Base-by-base conservation (phyloP, 257 asterid species). In the Parsonsia alboflavescens region DNA sequence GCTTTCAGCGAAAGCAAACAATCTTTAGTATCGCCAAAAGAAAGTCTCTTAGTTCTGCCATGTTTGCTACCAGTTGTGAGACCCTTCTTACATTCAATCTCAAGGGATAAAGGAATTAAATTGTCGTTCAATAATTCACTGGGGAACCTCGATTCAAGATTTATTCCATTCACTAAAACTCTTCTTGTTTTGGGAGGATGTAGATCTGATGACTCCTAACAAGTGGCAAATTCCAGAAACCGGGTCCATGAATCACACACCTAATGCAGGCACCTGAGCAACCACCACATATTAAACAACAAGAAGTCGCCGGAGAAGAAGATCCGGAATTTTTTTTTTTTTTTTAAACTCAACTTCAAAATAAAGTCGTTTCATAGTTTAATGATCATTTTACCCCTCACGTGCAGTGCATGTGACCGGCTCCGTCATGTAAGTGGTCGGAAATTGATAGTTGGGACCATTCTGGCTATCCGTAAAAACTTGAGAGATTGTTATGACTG, bases 241-340 rank as follows among this genome's bases (percentile, higher is more conserved):
- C 73, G 76, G 72, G 73, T 80, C 99, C 97, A 92, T 9, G 91
- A 89, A 79, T 86, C 75, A 84, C 93, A 90, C 75, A 88, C 80
- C 70, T 79, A 62, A 21, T 97, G 88, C 74, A 94, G 81, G 71
- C 91, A 92, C 90, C 99, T 94, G 56, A 79, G 58, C 39, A 72
- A 74, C 30, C 79, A 78, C 67, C 79, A 78, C 67, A 76, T 64
- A 24, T 15, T 46, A 66, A 48, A 59, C n/a, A n/a, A n/a, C n/a
- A n/a, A n/a, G n/a, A n/a, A n/a, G n/a, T n/a, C n/a, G n/a, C n/a
- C n/a, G n/a, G n/a, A n/a, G n/a, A n/a, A n/a, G n/a, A n/a, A n/a
- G n/a, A n/a, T n/a, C n/a, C n/a, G n/a, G n/a, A n/a, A n/a, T n/a
- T n/a, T n/a, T n/a, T n/a, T n/a, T n/a, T n/a, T n/a, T n/a, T n/a